These are phyloP conservation scores for Nemania sp. DNA, from an alignment of 2,329 filamentous ascomycete species.

Conservation along the genomic window DNA sequence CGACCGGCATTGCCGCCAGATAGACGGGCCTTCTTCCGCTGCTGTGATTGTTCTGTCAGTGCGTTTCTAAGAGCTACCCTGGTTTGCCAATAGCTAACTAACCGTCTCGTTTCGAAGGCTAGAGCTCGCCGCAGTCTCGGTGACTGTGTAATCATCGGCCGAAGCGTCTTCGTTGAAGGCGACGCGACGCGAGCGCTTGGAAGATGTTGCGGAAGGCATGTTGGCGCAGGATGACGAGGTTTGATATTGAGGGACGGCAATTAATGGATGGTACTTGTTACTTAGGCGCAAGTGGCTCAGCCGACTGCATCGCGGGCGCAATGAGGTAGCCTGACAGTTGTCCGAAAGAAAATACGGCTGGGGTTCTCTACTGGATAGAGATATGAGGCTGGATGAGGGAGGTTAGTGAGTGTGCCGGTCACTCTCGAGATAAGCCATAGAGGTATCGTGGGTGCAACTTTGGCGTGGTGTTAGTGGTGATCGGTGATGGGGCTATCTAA, in stretches of 20 bases:
- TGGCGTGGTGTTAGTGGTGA: constrained; percentile 1
- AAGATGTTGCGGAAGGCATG: constrained; percentile 47
- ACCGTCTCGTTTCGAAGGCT: constrained; percentile 56
- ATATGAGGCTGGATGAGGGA: not conserved
- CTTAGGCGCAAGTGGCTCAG: constrained; percentile 8
- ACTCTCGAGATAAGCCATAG: not conserved
- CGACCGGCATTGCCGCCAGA: constrained; percentile 45
- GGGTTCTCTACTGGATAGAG: not conserved
- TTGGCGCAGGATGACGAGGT: constrained; percentile 12
- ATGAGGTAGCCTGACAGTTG: not conserved
- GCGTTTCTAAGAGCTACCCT: not conserved
- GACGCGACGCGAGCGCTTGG: constrained; percentile 59
- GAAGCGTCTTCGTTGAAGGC: constrained; percentile 50
- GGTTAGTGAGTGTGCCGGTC: too few relatives aligned
- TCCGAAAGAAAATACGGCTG: not conserved
- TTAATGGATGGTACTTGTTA: not conserved
- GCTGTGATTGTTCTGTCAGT: constrained; percentile 38
- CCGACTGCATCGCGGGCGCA: constrained; percentile 31
- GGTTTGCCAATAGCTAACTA: constrained; percentile 41
- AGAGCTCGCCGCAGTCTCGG: constrained; percentile 58
- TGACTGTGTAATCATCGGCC: constrained; percentile 53
- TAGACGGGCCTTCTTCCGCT: constrained; percentile 56
- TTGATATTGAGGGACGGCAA: not conserved
- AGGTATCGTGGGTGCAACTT: not conserved
- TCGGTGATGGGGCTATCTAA: too few relatives aligned